A percentile compares a stretch with the other conserved stretches of the same genome.
phyloP scores from a whole-genome alignment of 768 basidiomycete genomes.

The Leucocoprinus leucothites region DNA sequence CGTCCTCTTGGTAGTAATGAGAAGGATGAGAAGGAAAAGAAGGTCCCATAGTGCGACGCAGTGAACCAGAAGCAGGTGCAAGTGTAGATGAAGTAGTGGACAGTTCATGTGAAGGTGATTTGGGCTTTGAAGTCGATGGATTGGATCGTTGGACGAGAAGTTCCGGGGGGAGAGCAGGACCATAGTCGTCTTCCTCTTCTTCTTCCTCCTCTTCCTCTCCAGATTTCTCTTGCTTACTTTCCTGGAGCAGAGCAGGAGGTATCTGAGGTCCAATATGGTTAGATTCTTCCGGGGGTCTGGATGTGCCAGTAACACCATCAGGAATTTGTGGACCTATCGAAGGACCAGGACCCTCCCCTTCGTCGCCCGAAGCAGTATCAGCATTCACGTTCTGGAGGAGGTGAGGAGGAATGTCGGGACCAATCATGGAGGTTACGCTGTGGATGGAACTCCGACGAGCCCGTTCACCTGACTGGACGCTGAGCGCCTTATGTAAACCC shows the following conservation, averaged over 20 bases:
- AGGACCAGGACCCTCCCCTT: neutral
- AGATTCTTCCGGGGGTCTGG: neutral
- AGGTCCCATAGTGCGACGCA: slow-evolving; percentile 48
- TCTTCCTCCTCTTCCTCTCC: neutral
- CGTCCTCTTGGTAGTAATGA: slow-evolving; percentile 38
- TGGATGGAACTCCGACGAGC: no score
- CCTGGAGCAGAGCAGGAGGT: neutral
- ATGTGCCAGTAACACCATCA: neutral
- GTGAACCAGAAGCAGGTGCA: neutral
- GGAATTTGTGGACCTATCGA: slow-evolving; percentile 14
- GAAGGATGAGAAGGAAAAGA: slow-evolving; percentile 40
- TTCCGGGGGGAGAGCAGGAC: slow-evolving; percentile 2
- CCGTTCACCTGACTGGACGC: no score
- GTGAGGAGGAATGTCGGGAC: slow-evolving; percentile 16
- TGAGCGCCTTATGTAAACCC: no score
- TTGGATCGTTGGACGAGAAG: slow-evolving; percentile 6
- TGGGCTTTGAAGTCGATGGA: neutral
- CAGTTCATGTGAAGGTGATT: slow-evolving; percentile 1
- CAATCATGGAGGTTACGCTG: slow-evolving; percentile 10
- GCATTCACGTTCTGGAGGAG: slow-evolving; percentile 4
- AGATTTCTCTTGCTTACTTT: neutral
- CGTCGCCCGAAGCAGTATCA: neutral
- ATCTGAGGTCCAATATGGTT: slow-evolving; percentile 2
- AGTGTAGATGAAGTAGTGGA: neutral
- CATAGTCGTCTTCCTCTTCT: slow-evolving; percentile 8